Evolutionary conservation across 352 stramenopile species (phyloP).

Genomic region (Globisporangium irregulare): DNA sequence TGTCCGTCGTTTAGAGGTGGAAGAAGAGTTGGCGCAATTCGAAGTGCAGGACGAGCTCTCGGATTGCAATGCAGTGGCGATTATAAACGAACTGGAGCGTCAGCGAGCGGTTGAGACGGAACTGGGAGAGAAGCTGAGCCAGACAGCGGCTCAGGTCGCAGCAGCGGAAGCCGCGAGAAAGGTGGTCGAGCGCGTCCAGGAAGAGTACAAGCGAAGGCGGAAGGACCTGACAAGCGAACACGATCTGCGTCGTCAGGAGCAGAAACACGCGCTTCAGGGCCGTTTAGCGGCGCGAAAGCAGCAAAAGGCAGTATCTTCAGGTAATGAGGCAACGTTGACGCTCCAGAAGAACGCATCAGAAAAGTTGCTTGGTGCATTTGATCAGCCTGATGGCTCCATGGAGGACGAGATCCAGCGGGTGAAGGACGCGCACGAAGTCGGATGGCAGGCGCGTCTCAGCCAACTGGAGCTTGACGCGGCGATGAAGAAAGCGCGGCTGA

Average conservation of each 20-base stretch:
- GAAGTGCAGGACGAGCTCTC: not conserved
- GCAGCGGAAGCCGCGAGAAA: slow-evolving; percentile 11
- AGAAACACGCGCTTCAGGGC: slow-evolving; percentile 1
- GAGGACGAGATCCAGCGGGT: slow-evolving; percentile 31
- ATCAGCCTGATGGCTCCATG: not conserved
- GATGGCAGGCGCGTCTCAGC: slow-evolving; percentile 22
- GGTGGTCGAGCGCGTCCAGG: slow-evolving; percentile 6
- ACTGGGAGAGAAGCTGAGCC: not conserved
- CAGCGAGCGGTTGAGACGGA: slow-evolving; percentile 6
- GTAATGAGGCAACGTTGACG: not conserved
- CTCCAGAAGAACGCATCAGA: not conserved
- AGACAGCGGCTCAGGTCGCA: not conserved
- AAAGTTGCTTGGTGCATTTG: too few species aligned
- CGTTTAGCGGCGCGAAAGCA: not conserved
- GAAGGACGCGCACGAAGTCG: slow-evolving; percentile 26
- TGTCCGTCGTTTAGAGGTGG: not conserved
- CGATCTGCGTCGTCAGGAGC: not conserved
- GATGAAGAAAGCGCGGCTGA: slow-evolving; percentile 28
- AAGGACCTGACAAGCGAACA: not conserved
- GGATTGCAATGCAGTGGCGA: not conserved
- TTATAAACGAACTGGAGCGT: not conserved
- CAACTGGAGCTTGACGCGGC: slow-evolving; percentile 32
- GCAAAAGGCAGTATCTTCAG: not conserved
- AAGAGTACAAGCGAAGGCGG: slow-evolving; percentile 1
- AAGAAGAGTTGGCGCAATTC: slow-evolving; percentile 6